Evolutionary conservation across 2,329 filamentous ascomycete species (phyloP).

Genomic region (Diaporthe amygdali): DNA sequence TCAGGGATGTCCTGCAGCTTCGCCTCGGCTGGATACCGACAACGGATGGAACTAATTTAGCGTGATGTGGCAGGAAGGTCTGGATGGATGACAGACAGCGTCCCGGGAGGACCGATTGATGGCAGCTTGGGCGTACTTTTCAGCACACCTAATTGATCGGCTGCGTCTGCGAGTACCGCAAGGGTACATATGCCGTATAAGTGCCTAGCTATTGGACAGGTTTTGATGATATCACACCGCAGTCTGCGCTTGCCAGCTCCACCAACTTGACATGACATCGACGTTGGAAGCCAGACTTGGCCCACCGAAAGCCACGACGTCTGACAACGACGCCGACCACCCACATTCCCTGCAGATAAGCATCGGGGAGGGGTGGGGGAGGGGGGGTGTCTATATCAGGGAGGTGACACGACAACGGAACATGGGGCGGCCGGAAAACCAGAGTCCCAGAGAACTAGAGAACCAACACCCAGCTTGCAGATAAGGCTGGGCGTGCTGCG

Average conservation of each 20-base stretch:
- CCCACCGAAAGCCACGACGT: neutral
- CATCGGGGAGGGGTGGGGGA: neutral
- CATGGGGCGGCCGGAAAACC: neutral
- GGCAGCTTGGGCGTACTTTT: conserved; percentile 2
- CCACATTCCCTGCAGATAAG: conserved; percentile 10
- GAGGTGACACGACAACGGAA: neutral
- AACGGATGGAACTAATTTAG: conserved; percentile 8
- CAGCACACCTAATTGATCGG: neutral
- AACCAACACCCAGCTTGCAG: neutral
- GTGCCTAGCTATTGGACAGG: conserved; percentile 7
- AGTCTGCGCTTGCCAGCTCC: neutral
- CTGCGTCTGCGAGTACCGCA: neutral
- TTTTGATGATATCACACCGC: conserved; percentile 1
- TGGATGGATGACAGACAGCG: conserved; percentile 4
- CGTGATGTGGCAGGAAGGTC: neutral
- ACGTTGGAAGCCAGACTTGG: neutral
- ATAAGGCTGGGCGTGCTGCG: conserved; percentile 8
- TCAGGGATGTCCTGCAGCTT: conserved; percentile 3
- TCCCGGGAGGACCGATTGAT: neutral
- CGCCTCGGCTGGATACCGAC: conserved; percentile 10
- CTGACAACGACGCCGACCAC: neutral
- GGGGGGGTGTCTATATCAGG: neutral
- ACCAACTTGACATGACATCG: neutral
- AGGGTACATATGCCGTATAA: neutral
- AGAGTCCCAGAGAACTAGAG: neutral